A percentile compares a stretch with the other conserved stretches of the same genome.
phyloP scores from a whole-genome alignment of 2,329 filamentous ascomycete genomes.

The Aspergillus phoenicis region DNA sequence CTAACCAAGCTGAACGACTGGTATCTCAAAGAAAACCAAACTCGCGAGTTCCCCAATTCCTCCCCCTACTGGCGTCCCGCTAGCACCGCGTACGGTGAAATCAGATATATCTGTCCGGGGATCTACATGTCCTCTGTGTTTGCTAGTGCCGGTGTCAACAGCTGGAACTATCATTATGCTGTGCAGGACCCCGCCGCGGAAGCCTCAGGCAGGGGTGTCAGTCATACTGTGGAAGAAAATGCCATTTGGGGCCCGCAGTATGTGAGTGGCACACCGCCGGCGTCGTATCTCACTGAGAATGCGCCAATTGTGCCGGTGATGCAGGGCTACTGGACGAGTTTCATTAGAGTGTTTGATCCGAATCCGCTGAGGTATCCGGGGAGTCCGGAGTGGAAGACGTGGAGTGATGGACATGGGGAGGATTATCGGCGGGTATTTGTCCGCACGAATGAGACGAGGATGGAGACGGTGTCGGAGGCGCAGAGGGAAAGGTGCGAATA shows the following conservation, averaged over 20 bases:
- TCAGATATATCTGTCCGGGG: constrained; percentile 66
- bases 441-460: constrained; percentile 48
- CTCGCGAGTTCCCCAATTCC: constrained; percentile 48
- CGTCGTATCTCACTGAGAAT: constrained; percentile 62
- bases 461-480: constrained; percentile 47
- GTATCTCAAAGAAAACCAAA: constrained; percentile 56
- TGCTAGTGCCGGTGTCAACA: constrained; percentile 35
- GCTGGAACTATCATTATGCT: constrained; percentile 71
- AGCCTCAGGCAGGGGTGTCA: constrained; percentile 61
- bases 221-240: constrained; percentile 67
- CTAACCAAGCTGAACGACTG: constrained; percentile 55
- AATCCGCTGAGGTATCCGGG: constrained; percentile 56
- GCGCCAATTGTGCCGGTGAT: constrained; percentile 61
- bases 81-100: constrained; percentile 63
- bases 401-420: constrained; percentile 34
- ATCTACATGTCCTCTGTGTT: constrained; percentile 56
- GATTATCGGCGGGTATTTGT: constrained; percentile 46
- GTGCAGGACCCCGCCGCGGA: constrained; percentile 62
- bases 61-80: constrained; percentile 63
- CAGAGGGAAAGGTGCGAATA: constrained; percentile 53
- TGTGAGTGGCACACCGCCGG: constrained; percentile 52
- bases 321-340: constrained; percentile 74
- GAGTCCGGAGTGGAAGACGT: constrained; percentile 57
- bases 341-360: constrained; percentile 67
- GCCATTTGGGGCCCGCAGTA: constrained; percentile 69